Base-by-base conservation (phyloP, 208 protist species). In the Leptomonas seymouri region DNA sequence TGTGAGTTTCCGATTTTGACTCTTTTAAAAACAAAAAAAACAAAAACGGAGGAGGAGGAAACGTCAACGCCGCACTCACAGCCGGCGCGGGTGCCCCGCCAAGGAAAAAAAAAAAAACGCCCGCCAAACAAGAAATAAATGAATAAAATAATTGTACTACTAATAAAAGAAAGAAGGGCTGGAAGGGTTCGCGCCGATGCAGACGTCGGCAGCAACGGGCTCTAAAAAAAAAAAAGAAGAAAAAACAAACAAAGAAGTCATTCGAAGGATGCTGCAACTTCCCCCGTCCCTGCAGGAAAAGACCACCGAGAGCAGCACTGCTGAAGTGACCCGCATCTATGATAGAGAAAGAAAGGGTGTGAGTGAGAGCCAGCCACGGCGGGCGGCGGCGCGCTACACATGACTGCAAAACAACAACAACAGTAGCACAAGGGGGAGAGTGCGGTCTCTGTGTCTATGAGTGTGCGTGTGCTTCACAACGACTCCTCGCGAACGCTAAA, bases 111-210 rank as follows among this genome's bases (percentile, higher is more conserved):
- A 48, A 27, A 60, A 12, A 41, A 8, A 41, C 30, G 14, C 11
- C 55, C 6, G 31, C 6, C 56, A 45, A 45, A 61, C 11, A 45
- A 46, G 3, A 61, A 45, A 45, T 46, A 45, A 61, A 45, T 44
- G 34, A 31, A 64, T 25, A 42, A 64, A 50, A 46, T 36, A 21
- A 46, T 12, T n/a, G 25, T 8, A 14, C 8, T 6, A 57, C 9
- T 4, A 21, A 16, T 39, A 30, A 57, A 57, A n/a, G 51, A 30
- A 27, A 57, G 23, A n/a, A n/a, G n/a, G n/a, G n/a, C n/a, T n/a
- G n/a, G n/a, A n/a, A n/a, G n/a, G n/a, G n/a, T n/a, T n/a, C n/a
- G n/a, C n/a, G n/a, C n/a, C n/a, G n/a, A n/a, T n/a, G n/a, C n/a
- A n/a, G 20, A 49, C 45, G 20, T 21, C 18, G 20, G 12, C 45